Conservation (phyloP, 768 basidiomycete genomes). For the Cytidiella melzeri region DNA sequence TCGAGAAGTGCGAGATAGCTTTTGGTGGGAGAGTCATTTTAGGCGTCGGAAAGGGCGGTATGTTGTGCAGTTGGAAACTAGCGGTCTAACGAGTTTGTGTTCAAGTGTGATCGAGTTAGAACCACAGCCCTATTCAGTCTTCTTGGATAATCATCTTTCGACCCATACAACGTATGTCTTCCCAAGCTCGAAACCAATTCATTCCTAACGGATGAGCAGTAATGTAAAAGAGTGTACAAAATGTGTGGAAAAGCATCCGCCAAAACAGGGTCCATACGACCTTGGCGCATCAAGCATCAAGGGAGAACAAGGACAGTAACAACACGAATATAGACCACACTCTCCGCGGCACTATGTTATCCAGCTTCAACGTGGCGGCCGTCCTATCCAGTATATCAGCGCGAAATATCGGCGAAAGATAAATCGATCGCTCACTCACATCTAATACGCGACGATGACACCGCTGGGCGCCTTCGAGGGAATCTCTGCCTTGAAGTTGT, state of each 20-base stretch:
- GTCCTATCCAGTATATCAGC: too few species aligned
- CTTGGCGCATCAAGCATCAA: conserved; percentile 6
- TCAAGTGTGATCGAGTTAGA: too few species aligned
- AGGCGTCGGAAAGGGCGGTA: conserved; percentile 15
- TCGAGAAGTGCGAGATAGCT: conserved; percentile 19
- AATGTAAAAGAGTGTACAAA: conserved; percentile 6
- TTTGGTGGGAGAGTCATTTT: conserved; percentile 17
- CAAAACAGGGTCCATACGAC: not conserved
- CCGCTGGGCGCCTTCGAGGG: conserved; percentile 32
- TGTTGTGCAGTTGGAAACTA: conserved; percentile 19
- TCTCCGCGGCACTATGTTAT: too few species aligned
- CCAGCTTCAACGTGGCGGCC: too few species aligned
- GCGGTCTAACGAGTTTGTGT: not conserved
- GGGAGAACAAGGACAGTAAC: conserved; percentile 1
- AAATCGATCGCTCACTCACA: not conserved
- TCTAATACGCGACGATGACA: conserved; percentile 24
- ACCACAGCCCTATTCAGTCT: too few species aligned
- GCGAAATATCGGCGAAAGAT: not conserved
- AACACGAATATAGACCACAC: not conserved
- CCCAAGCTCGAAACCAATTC: conserved; percentile 12
- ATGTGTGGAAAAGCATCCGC: conserved; percentile 2
- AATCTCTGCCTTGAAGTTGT: conserved; percentile 27
- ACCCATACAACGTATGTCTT: not conserved
- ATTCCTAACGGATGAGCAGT: conserved; percentile 7
- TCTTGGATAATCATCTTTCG: not conserved